phyloP scores from a whole-genome alignment of 139 green algal species.

The Chlorella sp. region DNA sequence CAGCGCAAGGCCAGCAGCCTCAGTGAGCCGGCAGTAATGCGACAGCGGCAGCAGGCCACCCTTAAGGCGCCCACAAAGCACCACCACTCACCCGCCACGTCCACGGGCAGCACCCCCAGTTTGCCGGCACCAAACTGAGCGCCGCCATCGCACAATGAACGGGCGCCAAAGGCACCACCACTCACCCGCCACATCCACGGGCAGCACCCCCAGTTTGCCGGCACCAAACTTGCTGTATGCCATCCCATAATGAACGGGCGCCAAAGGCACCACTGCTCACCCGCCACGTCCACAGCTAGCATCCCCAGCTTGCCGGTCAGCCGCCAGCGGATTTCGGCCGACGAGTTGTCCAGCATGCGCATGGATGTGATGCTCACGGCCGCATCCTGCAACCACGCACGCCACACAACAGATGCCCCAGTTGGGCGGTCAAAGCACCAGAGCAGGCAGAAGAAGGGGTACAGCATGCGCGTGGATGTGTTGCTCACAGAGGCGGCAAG shows the following conservation, averaged over 20 bases:
- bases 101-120: too few relatives aligned
- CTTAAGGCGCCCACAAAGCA: too few relatives aligned
- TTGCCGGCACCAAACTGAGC: too few relatives aligned
- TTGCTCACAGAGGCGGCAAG: too few relatives aligned
- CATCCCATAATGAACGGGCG: too few relatives aligned
- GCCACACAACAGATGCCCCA: too few relatives aligned
- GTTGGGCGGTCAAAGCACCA: too few relatives aligned
- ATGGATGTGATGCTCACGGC: conserved; percentile 41
- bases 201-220: conserved; percentile 41
- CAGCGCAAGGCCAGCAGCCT: too few relatives aligned
- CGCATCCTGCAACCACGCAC: conserved; percentile 1
- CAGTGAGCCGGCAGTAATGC: too few relatives aligned
- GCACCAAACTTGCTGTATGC: too few relatives aligned
- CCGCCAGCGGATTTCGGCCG: conserved; percentile 54
- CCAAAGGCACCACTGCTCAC: background rate
- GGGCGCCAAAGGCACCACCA: background rate
- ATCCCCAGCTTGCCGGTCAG: conserved; percentile 48
- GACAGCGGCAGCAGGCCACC: too few relatives aligned
- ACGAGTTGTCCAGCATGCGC: conserved; percentile 65
- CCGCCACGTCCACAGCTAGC: conserved; percentile 40
- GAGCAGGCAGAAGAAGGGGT: too few relatives aligned
- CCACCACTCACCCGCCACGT: background rate
- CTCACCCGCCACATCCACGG: conserved; percentile 12
- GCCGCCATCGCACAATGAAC: background rate
- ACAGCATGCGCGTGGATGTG: background rate